Evolutionary conservation across 148 eudicot species (phyloP).

Genomic region (Heliosperma pusillum): DNA sequence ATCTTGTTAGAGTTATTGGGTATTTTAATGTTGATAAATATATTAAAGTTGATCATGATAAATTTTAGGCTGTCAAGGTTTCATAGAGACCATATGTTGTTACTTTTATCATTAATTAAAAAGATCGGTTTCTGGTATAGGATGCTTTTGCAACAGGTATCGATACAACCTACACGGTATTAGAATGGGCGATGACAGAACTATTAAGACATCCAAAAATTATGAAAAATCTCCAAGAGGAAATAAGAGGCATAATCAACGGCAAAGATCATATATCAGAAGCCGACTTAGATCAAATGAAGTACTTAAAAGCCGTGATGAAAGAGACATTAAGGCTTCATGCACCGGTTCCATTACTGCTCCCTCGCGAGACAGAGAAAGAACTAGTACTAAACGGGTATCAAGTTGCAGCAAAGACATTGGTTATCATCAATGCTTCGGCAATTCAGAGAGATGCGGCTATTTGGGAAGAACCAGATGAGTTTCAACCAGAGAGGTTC

Average conservation of each 20-base stretch:
- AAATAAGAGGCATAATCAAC: conserved; percentile 7
- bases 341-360: conserved; percentile 25
- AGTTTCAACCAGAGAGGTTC: conserved; percentile 40
- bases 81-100: too few relatives aligned
- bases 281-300: conserved; percentile 17
- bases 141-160: conserved; percentile 26
- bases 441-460: conserved; percentile 33
- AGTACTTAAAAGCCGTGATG: conserved; percentile 24
- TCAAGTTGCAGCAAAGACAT: conserved; percentile 29
- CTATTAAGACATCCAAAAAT: conserved; percentile 19
- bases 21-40: too few relatives aligned
- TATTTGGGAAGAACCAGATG: conserved; percentile 27
- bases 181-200: conserved; percentile 34
- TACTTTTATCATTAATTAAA: too few relatives aligned
- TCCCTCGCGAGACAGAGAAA: conserved; percentile 19
- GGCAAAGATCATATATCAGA: conserved; percentile 13
- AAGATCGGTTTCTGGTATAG: conserved; percentile 9
- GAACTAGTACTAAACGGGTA: conserved; percentile 20
- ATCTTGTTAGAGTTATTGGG: too few relatives aligned
- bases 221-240: conserved; percentile 23
- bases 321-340: conserved; percentile 30
- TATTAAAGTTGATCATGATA: too few relatives aligned
- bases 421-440: conserved; percentile 28
- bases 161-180: conserved; percentile 20
- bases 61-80: too few relatives aligned